phyloP scores from a whole-genome alignment of 73 alveolate genomes.

The Symbiodinium pilosum region DNA sequence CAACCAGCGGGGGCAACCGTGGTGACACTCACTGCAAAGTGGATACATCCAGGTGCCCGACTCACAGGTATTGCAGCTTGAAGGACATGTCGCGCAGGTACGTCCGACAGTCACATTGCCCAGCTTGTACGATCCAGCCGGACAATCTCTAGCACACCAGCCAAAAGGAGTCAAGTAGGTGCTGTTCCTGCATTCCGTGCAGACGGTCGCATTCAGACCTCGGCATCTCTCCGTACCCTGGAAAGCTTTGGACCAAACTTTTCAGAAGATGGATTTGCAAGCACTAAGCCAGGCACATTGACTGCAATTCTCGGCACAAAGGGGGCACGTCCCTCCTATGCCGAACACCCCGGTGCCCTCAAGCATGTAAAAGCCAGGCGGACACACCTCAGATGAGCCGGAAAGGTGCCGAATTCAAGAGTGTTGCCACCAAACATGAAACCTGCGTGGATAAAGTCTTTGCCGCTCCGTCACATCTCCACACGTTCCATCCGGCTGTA shows the following conservation, averaged over 20 bases:
- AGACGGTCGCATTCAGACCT: background rate
- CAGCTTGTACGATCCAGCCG: background rate
- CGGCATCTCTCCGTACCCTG: no score
- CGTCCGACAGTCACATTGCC: background rate
- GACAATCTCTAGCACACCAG: conserved; percentile 7
- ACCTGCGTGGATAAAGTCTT: background rate
- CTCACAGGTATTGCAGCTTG: conserved; percentile 28
- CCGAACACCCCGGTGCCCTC: conserved; percentile 15
- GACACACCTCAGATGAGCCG: background rate
- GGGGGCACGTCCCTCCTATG: conserved; percentile 15
- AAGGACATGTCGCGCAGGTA: background rate
- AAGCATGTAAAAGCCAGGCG: background rate
- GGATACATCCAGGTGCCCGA: background rate
- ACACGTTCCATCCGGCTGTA: conserved; percentile 32
- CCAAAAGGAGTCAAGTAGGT: background rate
- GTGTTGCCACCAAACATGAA: background rate
- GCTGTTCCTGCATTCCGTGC: conserved; percentile 32
- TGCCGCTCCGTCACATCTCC: background rate
- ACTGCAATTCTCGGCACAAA: conserved; percentile 9
- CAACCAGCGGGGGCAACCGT: no score
- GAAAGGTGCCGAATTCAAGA: no score
- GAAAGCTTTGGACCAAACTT: no score
- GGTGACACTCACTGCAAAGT: no score
- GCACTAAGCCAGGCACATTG: background rate
- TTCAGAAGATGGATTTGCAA: no score